phyloP scores from a whole-genome alignment of 1,139 yeast species.

The Saccharomycopsis crataegensis region DNA sequence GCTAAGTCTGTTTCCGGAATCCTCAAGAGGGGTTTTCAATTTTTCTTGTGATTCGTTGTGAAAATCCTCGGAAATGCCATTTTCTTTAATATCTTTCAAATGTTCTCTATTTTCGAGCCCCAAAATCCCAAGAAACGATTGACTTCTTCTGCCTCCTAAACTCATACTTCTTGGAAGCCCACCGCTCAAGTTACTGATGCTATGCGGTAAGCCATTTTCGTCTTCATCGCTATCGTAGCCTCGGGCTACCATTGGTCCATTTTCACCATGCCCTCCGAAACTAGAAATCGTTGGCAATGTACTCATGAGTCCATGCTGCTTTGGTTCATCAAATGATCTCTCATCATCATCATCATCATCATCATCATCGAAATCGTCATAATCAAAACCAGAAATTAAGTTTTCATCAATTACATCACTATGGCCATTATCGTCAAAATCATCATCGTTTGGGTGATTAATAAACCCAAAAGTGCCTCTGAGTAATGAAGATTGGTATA shows the following conservation, averaged over 20 bases:
- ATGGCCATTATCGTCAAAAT: background rate
- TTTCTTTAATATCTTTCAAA: slow-evolving; percentile 5
- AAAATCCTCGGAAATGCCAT: background rate
- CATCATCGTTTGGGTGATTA: no score
- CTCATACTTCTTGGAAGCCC: slow-evolving; percentile 1
- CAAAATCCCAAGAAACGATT: background rate
- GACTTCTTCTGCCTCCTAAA: background rate
- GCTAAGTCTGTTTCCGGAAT: background rate
- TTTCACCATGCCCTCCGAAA: slow-evolving; percentile 6
- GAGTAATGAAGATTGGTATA: background rate
- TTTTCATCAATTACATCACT: slow-evolving; percentile 4
- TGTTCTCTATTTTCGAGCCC: background rate
- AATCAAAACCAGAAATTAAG: background rate
- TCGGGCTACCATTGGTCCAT: background rate
- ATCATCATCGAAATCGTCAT: slow-evolving; percentile 9
- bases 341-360: slow-evolving; percentile 14
- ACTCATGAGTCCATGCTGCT: slow-evolving; percentile 20
- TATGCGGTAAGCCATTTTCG: background rate
- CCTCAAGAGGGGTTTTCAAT: background rate
- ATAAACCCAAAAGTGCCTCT: background rate
- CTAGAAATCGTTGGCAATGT: slow-evolving; percentile 19
- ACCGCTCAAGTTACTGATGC: slow-evolving; percentile 2
- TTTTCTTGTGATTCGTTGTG: background rate
- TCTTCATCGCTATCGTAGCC: slow-evolving; percentile 4
- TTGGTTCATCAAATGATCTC: slow-evolving; percentile 19